A percentile compares a stretch with the other conserved stretches of the same genome.
phyloP scores from a whole-genome alignment of 768 basidiomycete genomes.

The Termitomyces sp. region DNA sequence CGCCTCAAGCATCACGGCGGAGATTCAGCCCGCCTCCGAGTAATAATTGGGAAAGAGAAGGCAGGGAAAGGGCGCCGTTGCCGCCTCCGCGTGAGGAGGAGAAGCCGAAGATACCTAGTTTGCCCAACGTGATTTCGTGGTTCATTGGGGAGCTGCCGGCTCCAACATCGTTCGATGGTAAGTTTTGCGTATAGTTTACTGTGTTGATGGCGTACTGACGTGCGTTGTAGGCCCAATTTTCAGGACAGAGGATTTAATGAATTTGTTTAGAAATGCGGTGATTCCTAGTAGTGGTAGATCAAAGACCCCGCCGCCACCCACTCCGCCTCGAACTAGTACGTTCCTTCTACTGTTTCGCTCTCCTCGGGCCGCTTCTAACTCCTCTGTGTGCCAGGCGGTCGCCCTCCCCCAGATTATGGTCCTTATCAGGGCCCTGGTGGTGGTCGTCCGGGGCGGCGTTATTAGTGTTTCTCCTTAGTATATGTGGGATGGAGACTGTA shows the following conservation, averaged over 20 bases:
- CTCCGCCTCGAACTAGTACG: constrained; percentile 48
- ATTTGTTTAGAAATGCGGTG: constrained; percentile 74
- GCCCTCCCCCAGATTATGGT: constrained; percentile 84
- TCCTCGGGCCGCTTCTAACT: not conserved
- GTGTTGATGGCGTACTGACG: not conserved
- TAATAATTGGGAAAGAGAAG: constrained; percentile 3
- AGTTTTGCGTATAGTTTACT: constrained; percentile 27
- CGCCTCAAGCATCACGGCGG: not conserved
- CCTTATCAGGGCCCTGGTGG: constrained; percentile 75
- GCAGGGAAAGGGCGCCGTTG: constrained; percentile 1
- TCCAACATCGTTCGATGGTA: constrained; percentile 68
- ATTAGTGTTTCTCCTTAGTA: constrained; percentile 5
- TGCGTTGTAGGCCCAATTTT: constrained; percentile 75
- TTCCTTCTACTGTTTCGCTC: constrained; percentile 2
- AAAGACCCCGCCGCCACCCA: constrained; percentile 56
- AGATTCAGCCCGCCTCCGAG: constrained; percentile 3
- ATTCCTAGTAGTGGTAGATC: constrained; percentile 61
- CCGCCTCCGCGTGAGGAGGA: constrained; percentile 12
- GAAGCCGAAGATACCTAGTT: not conserved
- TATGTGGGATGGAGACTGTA: not conserved
- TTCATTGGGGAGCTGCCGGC: constrained; percentile 9
- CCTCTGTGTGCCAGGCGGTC: constrained; percentile 39
- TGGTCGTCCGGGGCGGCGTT: constrained; percentile 24
- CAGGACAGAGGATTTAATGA: constrained; percentile 86
- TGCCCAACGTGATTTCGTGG: constrained; percentile 10